A percentile compares a stretch with the other conserved stretches of the same genome.
Conservation (phyloP, 2,329 filamentous ascomycete genomes). For the Phaeosphaeriaceae sp. region DNA sequence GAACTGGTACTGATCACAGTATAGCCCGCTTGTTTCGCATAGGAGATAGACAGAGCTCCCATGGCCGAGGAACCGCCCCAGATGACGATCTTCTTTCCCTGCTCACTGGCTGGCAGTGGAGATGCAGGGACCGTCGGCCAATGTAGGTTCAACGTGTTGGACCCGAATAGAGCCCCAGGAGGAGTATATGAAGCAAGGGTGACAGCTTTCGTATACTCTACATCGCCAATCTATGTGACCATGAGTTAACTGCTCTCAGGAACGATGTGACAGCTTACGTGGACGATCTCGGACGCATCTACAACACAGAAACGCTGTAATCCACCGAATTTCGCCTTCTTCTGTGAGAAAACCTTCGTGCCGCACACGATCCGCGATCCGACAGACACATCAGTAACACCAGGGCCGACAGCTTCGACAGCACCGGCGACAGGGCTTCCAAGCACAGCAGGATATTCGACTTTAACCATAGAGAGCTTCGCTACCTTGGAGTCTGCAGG, state of each 20-base stretch:
- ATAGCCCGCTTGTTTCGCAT: conserved; percentile 32
- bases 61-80: conserved; percentile 55
- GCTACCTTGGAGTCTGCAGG: conserved; percentile 38
- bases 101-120: conserved; percentile 18
- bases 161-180: conserved; percentile 27
- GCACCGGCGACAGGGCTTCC: conserved; percentile 37
- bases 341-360: conserved; percentile 25
- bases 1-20: conserved; percentile 30
- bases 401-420: conserved; percentile 41
- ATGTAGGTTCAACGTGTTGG: conserved; percentile 15
- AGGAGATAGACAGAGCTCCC: conserved; percentile 38
- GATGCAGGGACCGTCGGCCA: conserved; percentile 21
- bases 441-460: conserved; percentile 36
- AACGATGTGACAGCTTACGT: conserved; percentile 8
- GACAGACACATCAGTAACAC: conserved; percentile 34
- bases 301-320: conserved; percentile 25
- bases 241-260: conserved; percentile 9
- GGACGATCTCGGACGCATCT: conserved; percentile 22
- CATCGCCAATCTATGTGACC: conserved; percentile 26
- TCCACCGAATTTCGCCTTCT: conserved; percentile 28
- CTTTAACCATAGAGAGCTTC: conserved; percentile 19
- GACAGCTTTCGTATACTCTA: conserved; percentile 25
- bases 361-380: conserved; percentile 44
- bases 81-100: conserved; percentile 48
- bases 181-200: conserved; percentile 34